Percentiles rank a stretch among this genome's conserved stretches.
These are phyloP conservation scores for Lentinula lateritia DNA, from an alignment of 768 basidiomycete genomes.

Conservation along the genomic window DNA sequence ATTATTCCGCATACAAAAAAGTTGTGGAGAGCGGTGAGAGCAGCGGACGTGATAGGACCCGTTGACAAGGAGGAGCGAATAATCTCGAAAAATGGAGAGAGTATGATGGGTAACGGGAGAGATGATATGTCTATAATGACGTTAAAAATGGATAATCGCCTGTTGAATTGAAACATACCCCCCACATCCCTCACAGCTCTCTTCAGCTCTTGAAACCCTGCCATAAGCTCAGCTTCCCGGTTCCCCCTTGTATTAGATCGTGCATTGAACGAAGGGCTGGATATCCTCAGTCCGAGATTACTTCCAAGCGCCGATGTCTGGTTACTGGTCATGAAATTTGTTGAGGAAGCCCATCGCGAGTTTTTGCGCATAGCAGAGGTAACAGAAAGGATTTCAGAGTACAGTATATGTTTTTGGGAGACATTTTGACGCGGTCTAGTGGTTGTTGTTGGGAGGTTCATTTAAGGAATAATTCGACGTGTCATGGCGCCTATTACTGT, in stretches of 20 bases:
- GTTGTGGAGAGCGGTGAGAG: constrained; percentile 80
- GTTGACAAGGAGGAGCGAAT: constrained; percentile 93
- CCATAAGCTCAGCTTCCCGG: constrained; percentile 82
- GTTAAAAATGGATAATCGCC: constrained; percentile 1
- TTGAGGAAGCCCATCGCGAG: constrained; percentile 87
- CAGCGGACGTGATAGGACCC: constrained; percentile 94
- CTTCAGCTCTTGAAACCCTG: constrained; percentile 83
- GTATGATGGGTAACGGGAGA: constrained; percentile 55
- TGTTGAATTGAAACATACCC: constrained; percentile 35
- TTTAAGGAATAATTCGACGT: background rate
- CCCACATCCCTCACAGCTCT: constrained; percentile 63
- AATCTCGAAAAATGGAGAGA: constrained; percentile 88
- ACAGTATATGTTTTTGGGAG: constrained; percentile 72
- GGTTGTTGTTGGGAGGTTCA: background rate
- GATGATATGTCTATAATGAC: constrained; percentile 46
- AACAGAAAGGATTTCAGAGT: constrained; percentile 87
- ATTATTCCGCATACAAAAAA: constrained; percentile 82
- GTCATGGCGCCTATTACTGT: background rate
- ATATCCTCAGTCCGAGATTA: constrained; percentile 68
- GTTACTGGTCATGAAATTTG: constrained; percentile 47
- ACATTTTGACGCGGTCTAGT: constrained; percentile 26
- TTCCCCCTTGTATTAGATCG: constrained; percentile 45
- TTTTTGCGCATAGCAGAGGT: constrained; percentile 97
- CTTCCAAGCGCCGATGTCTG: constrained; percentile 67
- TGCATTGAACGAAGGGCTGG: constrained; percentile 38